Base-by-base conservation (phyloP, 2,329 filamentous ascomycete genomes). In the Botryotinia narcissicola region DNA sequence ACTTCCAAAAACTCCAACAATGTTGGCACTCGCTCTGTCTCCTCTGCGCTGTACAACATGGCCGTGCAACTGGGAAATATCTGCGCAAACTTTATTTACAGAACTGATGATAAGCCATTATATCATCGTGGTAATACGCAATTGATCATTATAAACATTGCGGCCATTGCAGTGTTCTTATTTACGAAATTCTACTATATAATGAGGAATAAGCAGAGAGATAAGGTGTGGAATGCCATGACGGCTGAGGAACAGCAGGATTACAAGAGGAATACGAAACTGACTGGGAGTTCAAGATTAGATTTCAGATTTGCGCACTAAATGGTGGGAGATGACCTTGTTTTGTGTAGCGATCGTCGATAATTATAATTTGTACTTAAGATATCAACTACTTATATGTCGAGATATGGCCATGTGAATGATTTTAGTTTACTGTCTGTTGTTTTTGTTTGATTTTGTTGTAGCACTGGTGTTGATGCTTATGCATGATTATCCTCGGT, bases 1-100 rank as follows among this genome's bases (percentile, higher is more conserved):
- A 84, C 83, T 74, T 84, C 83, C 4, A 84, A 87, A 72, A 92
- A 92, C 78, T 86, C 88, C 4, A 90, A 90, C 75, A 86, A 86
- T 2, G 89, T 92, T 18, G 85, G 90, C 14, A 88, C 88, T 3
- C 83, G 90, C 9, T 88, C 89, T 2, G 88, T 93, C 1, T 88
- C 88, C 0, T 86, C 88, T 1, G 89, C 88, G 0, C 80, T 89
- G 18, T 92, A 92, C 81, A 92, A 91, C 77, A 78, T 80, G 76
- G 37, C 71, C 4, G 76, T 78, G 2, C 78, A 80, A 86, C 87
- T 25, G 86, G 88, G 14, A 80, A 76, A 73, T 29, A 78, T 80
- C 12, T 74, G 76, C 83, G 37, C 82, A 76, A 29, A 81, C 81
- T 42, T 86, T 85, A 85, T 88, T 16, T 88, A 88, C 72, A 80